phyloP scores from a whole-genome alignment of 176 grass and related monocot species.

The Aegilops speltoides region DNA sequence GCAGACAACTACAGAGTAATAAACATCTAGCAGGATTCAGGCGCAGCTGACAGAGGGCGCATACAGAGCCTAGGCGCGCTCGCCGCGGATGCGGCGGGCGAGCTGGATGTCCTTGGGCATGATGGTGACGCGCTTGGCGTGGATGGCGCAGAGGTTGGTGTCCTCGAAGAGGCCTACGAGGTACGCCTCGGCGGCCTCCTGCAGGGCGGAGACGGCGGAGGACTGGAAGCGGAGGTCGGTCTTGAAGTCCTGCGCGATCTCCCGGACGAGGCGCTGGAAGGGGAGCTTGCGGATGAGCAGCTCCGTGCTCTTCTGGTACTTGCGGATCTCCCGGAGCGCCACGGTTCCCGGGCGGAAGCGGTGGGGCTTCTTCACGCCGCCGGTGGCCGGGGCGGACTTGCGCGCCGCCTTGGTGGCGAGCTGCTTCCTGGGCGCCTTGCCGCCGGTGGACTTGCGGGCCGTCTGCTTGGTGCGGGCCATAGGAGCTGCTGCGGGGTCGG shows the following conservation, averaged over 20 bases:
- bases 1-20: neutral
- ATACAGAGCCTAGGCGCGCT: neutral
- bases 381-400: constrained; percentile 57
- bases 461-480: constrained; percentile 84
- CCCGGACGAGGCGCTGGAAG: constrained; percentile 62
- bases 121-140: constrained; percentile 76
- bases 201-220: constrained; percentile 53
- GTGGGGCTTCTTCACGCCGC: constrained; percentile 75
- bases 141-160: constrained; percentile 79
- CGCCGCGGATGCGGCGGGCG: constrained; percentile 42
- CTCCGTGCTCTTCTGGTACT: constrained; percentile 86
- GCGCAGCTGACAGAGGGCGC: neutral
- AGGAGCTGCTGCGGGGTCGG: too few relatives aligned
- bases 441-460: constrained; percentile 64
- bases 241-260: constrained; percentile 79
- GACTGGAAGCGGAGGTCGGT: constrained; percentile 71
- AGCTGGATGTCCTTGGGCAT: constrained; percentile 86
- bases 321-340: constrained; percentile 68
- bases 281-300: constrained; percentile 76
- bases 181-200: constrained; percentile 73
- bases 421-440: constrained; percentile 70
- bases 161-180: constrained; percentile 72
- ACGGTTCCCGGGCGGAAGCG: constrained; percentile 67
- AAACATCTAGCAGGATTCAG: neutral
- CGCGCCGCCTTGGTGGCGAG: constrained; percentile 59